Evolutionary conservation across 2,329 filamentous ascomycete genomes (phyloP).

Genomic region (Trichoderma sp.): DNA sequence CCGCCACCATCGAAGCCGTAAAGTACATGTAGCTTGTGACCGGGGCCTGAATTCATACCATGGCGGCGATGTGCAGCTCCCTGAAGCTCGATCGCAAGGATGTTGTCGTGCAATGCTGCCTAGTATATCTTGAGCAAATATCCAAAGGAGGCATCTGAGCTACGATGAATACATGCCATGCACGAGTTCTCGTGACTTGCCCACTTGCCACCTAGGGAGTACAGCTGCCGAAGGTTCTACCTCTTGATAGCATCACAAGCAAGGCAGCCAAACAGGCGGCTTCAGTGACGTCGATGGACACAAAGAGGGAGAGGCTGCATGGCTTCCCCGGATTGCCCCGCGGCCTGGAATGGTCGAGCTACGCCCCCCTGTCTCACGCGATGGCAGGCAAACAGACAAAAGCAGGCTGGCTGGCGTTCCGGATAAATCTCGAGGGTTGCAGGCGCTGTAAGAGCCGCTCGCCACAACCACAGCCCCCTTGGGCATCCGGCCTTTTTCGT

Average conservation of each 20-base stretch:
- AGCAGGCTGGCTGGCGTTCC: not conserved
- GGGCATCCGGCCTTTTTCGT: not conserved
- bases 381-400: not conserved
- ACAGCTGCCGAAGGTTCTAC: slow-evolving; percentile 1
- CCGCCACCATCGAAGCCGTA: slow-evolving; percentile 2
- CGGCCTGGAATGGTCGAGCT: not conserved
- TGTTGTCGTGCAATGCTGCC: not conserved
- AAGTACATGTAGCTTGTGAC: not conserved
- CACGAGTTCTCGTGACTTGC: not conserved
- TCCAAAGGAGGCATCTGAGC: not conserved
- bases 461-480: slow-evolving; percentile 17
- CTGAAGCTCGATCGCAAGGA: not conserved
- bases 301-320: not conserved
- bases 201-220: not conserved
- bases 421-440: not conserved
- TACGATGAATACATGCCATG: not conserved
- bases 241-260: not conserved
- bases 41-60: not conserved
- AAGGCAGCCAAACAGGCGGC: not conserved
- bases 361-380: not conserved
- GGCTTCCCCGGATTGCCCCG: slow-evolving; percentile 26
- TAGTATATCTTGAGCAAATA: not conserved
- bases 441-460: not conserved
- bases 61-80: not conserved
- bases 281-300: slow-evolving; percentile 21